Percentiles rank a stretch among this genome's conserved stretches.
phyloP scores from a whole-genome alignment of 2,329 filamentous ascomycete genomes.

The Colletotrichum sp. region DNA sequence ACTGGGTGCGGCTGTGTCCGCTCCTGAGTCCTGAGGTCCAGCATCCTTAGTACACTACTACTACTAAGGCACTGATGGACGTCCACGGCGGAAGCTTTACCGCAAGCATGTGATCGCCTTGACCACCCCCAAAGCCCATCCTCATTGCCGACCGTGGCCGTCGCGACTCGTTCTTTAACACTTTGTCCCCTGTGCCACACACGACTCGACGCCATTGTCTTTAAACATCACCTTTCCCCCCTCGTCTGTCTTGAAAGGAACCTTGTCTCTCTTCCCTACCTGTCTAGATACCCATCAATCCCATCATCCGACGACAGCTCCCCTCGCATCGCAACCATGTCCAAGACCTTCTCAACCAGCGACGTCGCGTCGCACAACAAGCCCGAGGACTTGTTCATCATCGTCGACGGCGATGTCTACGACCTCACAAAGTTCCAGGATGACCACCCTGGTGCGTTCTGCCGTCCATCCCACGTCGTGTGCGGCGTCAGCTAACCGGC shows the following conservation, averaged over 20 bases:
- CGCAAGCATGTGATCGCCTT: conserved; percentile 19
- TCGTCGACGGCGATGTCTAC: conserved; percentile 95
- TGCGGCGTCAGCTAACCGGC: not conserved
- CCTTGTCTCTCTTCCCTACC: not conserved
- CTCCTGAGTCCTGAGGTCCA: not conserved
- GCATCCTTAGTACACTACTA: not conserved
- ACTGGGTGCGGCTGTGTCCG: not conserved
- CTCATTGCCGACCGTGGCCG: conserved; percentile 17
- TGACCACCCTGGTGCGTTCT: conserved; percentile 75
- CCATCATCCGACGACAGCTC: not conserved
- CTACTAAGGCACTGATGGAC: not conserved
- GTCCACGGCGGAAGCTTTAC: not conserved
- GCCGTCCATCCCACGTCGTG: not conserved
- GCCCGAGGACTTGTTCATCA: conserved; percentile 82
- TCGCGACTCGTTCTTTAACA: conserved; percentile 21
- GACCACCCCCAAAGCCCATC: not conserved
- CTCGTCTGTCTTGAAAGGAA: not conserved
- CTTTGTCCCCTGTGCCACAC: not conserved
- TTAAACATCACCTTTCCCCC: conserved; percentile 12
- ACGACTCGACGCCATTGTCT: not conserved
- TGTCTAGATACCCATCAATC: not conserved
- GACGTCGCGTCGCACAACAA: conserved; percentile 95
- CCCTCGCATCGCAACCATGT: conserved; percentile 64
- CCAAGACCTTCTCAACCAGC: conserved; percentile 81
- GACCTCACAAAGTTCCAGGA: conserved; percentile 90